Evolutionary conservation across 352 stramenopile genomes (phyloP).

Genomic region (Pythium periplocum): DNA sequence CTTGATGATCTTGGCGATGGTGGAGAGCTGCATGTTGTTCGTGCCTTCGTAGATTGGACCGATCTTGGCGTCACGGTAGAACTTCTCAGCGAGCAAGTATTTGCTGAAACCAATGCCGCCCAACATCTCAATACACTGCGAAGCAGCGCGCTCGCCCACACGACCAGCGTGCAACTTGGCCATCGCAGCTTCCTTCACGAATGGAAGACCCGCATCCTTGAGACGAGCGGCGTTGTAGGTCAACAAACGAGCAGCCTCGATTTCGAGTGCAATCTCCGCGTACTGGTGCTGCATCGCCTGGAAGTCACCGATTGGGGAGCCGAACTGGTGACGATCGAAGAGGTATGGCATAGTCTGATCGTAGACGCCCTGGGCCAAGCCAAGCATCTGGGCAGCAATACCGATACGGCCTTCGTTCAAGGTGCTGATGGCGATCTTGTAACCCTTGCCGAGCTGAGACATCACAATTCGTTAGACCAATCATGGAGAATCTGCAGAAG

Average conservation of each 20-base stretch:
- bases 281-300: constrained; percentile 97
- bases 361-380: constrained; percentile 94
- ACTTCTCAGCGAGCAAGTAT: constrained; percentile 93
- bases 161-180: constrained; percentile 93
- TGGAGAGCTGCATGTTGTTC: constrained; percentile 96
- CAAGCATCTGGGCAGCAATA: constrained; percentile 97
- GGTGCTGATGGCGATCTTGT: constrained; percentile 98
- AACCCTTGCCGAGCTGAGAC: constrained; percentile 77
- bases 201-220: constrained; percentile 91
- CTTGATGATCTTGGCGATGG: constrained; percentile 89
- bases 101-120: constrained; percentile 96
- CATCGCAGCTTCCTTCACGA: constrained; percentile 97
- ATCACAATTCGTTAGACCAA: not conserved
- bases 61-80: constrained; percentile 97
- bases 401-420: constrained; percentile 95
- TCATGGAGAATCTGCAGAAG: constrained; percentile 6
- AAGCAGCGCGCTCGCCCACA: constrained; percentile 93
- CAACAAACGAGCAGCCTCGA: constrained; percentile 90
- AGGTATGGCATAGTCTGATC: constrained; percentile 96
- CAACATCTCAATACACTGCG: constrained; percentile 95
- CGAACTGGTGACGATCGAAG: constrained; percentile 95
- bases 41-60: constrained; percentile 97
- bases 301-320: constrained; percentile 91
- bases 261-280: constrained; percentile 92
- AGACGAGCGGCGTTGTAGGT: constrained; percentile 93